Evolutionary conservation across 78 protist species (phyloP), one percentile per base, ranked within the genome.

Genomic region (Dictyostelium brefeldianum): DNA sequence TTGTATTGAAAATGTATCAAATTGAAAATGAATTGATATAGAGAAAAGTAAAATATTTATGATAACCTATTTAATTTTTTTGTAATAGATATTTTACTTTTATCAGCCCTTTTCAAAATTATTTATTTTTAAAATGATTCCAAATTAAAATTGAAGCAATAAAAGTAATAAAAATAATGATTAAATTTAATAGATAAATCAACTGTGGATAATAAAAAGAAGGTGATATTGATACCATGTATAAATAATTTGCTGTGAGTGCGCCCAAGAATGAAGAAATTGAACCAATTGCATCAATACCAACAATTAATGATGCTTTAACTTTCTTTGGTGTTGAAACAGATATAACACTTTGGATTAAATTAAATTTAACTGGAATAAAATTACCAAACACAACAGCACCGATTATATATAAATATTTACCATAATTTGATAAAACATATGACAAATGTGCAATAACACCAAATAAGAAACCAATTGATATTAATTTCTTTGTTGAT

Each of bases 401-500:
- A 17, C 31, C 56, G 3, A 29, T 5, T 1, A 48, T 51, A 65
- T 70, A 85, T 29, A 74, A 73, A 41, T 57, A 85, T 51, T 57
- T 80, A 7, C 65, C 48, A 17, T 67, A 3, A 9, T 80, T 80
- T 29, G 87, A 80, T 14, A 74, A 85, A 3, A 57, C 67, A 65
- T 57, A 74, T 12, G 29, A 15, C 2, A 75, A 5, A 59, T 75
- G 82, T 15, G 50, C 31, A 20, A 47, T 14, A 41, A 80, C 43
- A 59, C 83, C 41, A 18, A 43, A 46, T 11, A 71, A 43, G 22
- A 85, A 74, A n/a, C 48, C 31, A 22, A 54, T 14, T 43, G 64
- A 14, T 22, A 85, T 56, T 27, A 75, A 31, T 57, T 62, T 71
- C 56, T 77, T 56, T 29, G 77, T 80, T 43, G 82, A 82, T 83